Conservation (phyloP, 495 filamentous ascomycete genomes). For the Trichoderma reesei region DNA sequence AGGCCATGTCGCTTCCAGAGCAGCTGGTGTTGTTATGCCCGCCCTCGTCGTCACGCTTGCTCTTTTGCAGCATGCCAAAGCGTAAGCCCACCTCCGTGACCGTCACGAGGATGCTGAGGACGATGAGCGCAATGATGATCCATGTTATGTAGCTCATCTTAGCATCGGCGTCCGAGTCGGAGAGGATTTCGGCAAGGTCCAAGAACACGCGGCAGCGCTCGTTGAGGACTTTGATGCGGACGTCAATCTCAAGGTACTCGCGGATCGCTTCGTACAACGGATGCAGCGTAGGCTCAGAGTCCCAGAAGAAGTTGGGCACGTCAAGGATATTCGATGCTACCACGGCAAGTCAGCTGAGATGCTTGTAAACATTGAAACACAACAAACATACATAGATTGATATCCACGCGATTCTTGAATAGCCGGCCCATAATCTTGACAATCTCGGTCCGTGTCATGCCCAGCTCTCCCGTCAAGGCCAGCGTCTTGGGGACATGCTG, state of each 20-base stretch:
- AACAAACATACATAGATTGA: conserved; percentile 77
- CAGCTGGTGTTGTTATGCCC: background rate
- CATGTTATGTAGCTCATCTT: conserved; percentile 92
- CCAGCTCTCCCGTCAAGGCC: conserved; percentile 79
- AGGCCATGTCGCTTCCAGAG: conserved; percentile 1
- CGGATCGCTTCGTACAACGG: conserved; percentile 90
- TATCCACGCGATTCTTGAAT: conserved; percentile 91
- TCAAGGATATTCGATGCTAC: conserved; percentile 92
- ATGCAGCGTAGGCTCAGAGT: conserved; percentile 86
- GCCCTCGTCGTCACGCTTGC: conserved; percentile 13
- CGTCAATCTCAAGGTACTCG: conserved; percentile 96
- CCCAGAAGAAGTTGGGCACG: conserved; percentile 98
- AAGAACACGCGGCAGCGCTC: conserved; percentile 95
- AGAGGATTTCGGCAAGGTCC: conserved; percentile 90
- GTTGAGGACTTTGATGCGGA: conserved; percentile 88
- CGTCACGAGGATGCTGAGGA: conserved; percentile 84
- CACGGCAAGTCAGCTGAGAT: conserved; percentile 11
- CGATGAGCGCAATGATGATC: conserved; percentile 94
- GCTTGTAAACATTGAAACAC: background rate
- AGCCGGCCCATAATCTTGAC: conserved; percentile 81
- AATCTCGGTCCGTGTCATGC: conserved; percentile 87
- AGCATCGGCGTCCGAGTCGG: conserved; percentile 82
- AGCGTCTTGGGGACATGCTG: conserved; percentile 84
- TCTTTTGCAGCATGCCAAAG: conserved; percentile 62
- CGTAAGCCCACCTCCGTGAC: conserved; percentile 79